A percentile compares a stretch with the other conserved stretches of the same genome.
These are phyloP conservation scores for Coniferiporia sulphurascens DNA, from an alignment of 1,284 basidiomycete genomes.

Conservation along the genomic window DNA sequence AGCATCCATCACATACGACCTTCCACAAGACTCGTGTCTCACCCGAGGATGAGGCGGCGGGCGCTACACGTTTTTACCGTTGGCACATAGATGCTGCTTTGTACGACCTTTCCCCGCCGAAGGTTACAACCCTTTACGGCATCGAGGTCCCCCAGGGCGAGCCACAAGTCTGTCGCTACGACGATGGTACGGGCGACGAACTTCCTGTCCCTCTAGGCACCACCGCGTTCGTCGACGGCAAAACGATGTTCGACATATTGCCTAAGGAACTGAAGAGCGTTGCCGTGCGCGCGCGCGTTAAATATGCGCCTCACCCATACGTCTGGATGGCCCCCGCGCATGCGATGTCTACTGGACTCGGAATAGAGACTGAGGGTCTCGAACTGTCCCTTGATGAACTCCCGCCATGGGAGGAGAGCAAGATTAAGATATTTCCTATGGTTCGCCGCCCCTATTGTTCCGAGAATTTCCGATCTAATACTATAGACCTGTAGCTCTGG, in stretches of 20 bases:
- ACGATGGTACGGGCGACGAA: constrained; percentile 85
- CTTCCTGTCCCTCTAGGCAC: constrained; percentile 80
- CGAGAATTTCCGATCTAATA: neutral
- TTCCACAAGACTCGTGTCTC: constrained; percentile 84
- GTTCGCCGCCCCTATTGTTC: constrained; percentile 33
- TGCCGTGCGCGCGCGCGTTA: constrained; percentile 70
- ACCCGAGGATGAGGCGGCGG: constrained; percentile 70
- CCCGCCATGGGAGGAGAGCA: constrained; percentile 68
- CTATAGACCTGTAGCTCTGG: constrained; percentile 51
- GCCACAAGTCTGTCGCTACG: constrained; percentile 72
- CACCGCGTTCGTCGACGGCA: constrained; percentile 79
- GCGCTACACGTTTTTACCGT: constrained; percentile 81
- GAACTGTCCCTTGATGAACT: constrained; percentile 64
- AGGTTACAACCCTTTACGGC: constrained; percentile 85
- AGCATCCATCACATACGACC: constrained; percentile 81
- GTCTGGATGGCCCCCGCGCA: constrained; percentile 81
- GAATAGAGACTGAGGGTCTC: constrained; percentile 70
- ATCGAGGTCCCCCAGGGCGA: constrained; percentile 69
- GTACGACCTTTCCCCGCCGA: constrained; percentile 83
- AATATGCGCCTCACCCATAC: constrained; percentile 75
- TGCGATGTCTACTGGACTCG: constrained; percentile 70
- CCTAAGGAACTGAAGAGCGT: constrained; percentile 73
- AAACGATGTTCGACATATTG: constrained; percentile 83
- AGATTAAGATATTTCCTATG: constrained; percentile 66
- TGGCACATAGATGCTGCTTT: constrained; percentile 96